Percentiles rank a stretch among this genome's conserved stretches.
Conservation (phyloP, 768 basidiomycete species). For the Kwoniella dendrophila region DNA sequence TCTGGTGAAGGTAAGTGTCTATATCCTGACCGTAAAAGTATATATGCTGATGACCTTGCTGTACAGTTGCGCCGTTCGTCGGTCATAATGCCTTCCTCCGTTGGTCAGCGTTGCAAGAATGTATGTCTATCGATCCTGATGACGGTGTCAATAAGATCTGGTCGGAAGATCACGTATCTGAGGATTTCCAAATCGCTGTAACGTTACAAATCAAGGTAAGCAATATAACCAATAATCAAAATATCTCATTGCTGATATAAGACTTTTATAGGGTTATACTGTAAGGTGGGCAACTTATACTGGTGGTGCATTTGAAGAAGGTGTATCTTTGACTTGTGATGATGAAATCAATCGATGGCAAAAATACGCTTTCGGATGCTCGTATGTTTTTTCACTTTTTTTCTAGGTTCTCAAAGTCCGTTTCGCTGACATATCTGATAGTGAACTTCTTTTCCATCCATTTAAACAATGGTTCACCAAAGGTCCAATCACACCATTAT, state of each 20-base stretch:
- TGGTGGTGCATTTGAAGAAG: conserved; percentile 84
- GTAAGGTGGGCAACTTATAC: conserved; percentile 75
- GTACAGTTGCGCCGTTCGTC: conserved; percentile 22
- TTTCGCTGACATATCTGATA: conserved; percentile 26
- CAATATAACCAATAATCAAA: background rate
- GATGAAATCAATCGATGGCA: conserved; percentile 93
- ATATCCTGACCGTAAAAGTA: no score
- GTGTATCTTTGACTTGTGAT: conserved; percentile 82
- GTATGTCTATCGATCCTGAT: conserved; percentile 69
- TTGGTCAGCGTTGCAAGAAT: conserved; percentile 83
- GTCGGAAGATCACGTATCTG: conserved; percentile 79
- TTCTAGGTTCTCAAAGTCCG: background rate
- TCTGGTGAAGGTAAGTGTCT: conserved; percentile 42
- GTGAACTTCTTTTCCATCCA: conserved; percentile 77
- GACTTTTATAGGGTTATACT: conserved; percentile 39
- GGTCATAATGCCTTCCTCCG: conserved; percentile 72
- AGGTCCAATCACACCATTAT: conserved; percentile 71
- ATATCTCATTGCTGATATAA: background rate
- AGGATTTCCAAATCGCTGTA: conserved; percentile 73
- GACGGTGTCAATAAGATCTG: conserved; percentile 74
- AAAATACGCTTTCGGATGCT: conserved; percentile 60
- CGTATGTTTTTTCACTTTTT: conserved; percentile 23
- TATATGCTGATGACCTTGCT: no score
- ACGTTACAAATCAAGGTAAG: conserved; percentile 66
- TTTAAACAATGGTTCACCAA: conserved; percentile 72